Evolutionary conservation across 352 stramenopile genomes (phyloP), one percentile per base, ranked within the genome.

Genomic region (Globisporangium barbulae): DNA sequence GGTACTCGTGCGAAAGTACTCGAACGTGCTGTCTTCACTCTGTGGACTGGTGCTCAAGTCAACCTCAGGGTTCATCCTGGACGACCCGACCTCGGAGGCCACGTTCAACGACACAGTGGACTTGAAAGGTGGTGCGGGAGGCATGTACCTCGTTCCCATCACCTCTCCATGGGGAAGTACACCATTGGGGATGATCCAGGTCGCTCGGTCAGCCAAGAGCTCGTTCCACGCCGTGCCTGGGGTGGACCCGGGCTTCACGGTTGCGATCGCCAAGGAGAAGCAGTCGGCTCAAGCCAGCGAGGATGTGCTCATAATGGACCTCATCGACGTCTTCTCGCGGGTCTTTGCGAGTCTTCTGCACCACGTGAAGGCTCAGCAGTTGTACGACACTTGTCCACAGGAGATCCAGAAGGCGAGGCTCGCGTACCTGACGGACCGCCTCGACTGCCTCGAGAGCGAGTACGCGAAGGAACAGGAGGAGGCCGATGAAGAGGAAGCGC

Each of bases 91-190:
- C 9, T 73, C 75, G 0, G 71, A 91, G 54, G 67, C 80, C 22
- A 73, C 63, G 3, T 93, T 85, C 66, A 93, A 93, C 41, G 81
- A 90, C 53, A 90, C 79, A 0, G 79, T 89, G 3, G 84, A 93
- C 53, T 74, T 91, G 28, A 68, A 70, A 22, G 81, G 81, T 2
- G 80, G 80, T 0, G 76, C 78, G 28, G 66, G 76, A 44, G 84
- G 81, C 0, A 53, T 91, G 53, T 90, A 90, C 49, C 63, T 93
- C 8, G 70, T 67, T 1, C 71, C 79, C 5, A 91, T 90, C 59
- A 55, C 69, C 7, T 88, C 82, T 15, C 73, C 76, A 1, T 90
- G 79, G 80, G 62, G 68, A 1, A 60, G 73, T 0, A 56, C 72
- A 1, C 75, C 80, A 3, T 75, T 91, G 28, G 82, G 84, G 2